These are phyloP conservation scores for Gymnopus androsaceus DNA, from an alignment of 1,284 basidiomycete species.

Conservation along the genomic window DNA sequence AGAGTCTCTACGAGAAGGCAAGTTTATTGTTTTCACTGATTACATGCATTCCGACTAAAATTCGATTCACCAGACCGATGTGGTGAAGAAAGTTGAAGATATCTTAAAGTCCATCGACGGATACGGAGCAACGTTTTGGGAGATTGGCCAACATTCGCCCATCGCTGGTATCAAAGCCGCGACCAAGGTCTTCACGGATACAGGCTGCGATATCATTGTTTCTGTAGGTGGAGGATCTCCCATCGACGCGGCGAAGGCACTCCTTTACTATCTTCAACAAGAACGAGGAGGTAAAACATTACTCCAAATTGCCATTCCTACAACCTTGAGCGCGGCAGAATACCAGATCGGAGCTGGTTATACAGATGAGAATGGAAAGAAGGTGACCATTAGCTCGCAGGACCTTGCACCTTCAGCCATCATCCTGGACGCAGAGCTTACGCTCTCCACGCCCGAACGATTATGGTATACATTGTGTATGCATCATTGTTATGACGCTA, in stretches of 20 bases:
- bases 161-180: slow-evolving; percentile 70
- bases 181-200: slow-evolving; percentile 54
- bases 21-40: slow-evolving; percentile 1
- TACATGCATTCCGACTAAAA: not conserved
- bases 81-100: slow-evolving; percentile 59
- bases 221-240: slow-evolving; percentile 76
- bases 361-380: slow-evolving; percentile 71
- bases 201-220: slow-evolving; percentile 67
- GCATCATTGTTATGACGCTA: slow-evolving; percentile 16
- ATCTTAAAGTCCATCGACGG: slow-evolving; percentile 57
- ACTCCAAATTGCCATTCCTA: slow-evolving; percentile 75
- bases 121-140: slow-evolving; percentile 69
- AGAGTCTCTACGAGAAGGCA: slow-evolving; percentile 66
- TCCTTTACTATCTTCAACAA: slow-evolving; percentile 62
- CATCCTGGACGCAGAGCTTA: slow-evolving; percentile 78
- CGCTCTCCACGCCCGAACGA: slow-evolving; percentile 70
- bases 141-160: slow-evolving; percentile 79
- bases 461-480: slow-evolving; percentile 55
- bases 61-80: slow-evolving; percentile 51
- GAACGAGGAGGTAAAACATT: slow-evolving; percentile 48
- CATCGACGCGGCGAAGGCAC: slow-evolving; percentile 75
- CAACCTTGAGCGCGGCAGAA: slow-evolving; percentile 81
- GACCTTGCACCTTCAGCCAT: slow-evolving; percentile 68
- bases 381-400: slow-evolving; percentile 56
- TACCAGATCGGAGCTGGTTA: slow-evolving; percentile 74